Percentiles rank a stretch among this genome's conserved stretches.
Conservation (phyloP, 768 basidiomycete genomes). For the Neoboletus magnificus region DNA sequence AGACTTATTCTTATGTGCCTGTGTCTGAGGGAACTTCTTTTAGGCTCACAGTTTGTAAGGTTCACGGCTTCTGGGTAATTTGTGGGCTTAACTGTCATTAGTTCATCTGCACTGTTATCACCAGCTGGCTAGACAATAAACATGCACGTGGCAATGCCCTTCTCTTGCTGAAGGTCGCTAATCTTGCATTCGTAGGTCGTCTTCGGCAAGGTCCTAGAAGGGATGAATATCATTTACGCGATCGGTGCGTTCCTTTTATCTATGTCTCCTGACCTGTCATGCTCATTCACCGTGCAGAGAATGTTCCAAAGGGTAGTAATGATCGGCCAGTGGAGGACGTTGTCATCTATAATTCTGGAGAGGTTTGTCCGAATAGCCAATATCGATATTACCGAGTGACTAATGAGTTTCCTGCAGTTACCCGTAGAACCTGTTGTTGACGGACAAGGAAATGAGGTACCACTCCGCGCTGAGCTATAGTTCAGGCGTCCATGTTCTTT, state of each 20-base stretch:
- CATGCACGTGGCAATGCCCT: conserved; percentile 51
- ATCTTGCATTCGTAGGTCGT: conserved; percentile 61
- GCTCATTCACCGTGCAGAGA: conserved; percentile 49
- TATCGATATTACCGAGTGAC: conserved; percentile 13
- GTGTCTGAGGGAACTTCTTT: conserved; percentile 2
- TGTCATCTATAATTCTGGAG: conserved; percentile 80
- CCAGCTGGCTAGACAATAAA: conserved; percentile 87
- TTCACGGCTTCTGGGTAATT: not conserved
- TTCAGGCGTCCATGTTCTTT: conserved; percentile 34
- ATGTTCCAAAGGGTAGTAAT: conserved; percentile 60
- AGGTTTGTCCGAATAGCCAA: conserved; percentile 48
- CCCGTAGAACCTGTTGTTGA: conserved; percentile 52
- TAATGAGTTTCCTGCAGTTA: conserved; percentile 38
- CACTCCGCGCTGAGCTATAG: conserved; percentile 91
- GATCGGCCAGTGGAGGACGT: conserved; percentile 80
- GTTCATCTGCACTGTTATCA: conserved; percentile 91
- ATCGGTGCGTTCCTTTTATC: conserved; percentile 55
- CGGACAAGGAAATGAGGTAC: conserved; percentile 82
- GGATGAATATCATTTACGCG: conserved; percentile 77
- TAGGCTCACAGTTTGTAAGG: conserved; percentile 85
- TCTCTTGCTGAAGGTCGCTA: not conserved
- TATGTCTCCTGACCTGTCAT: not conserved
- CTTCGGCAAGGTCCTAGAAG: conserved; percentile 88
- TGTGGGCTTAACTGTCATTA: conserved; percentile 29
- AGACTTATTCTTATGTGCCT: not conserved